Percentiles rank a stretch among this genome's conserved stretches.
Conservation (phyloP, 345 rosid species). For the Durio zibethinus region DNA sequence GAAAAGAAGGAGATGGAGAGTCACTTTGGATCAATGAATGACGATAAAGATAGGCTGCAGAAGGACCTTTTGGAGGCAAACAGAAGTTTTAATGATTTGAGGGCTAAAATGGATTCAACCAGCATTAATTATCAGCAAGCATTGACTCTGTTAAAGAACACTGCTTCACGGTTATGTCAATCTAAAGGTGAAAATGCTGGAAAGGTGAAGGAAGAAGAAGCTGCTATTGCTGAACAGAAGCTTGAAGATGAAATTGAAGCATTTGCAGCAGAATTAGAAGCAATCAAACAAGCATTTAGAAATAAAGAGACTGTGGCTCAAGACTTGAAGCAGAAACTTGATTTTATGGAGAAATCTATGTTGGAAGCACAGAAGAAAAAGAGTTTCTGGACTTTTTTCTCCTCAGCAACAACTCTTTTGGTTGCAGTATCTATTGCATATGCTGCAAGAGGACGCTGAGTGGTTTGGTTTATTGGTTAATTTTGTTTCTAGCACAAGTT, state of each 20-base stretch:
- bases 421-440: slow-evolving; percentile 65
- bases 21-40: slow-evolving; percentile 24
- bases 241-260: slow-evolving; percentile 35
- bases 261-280: slow-evolving; percentile 41
- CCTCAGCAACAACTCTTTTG: slow-evolving; percentile 61
- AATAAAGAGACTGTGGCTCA: slow-evolving; percentile 44
- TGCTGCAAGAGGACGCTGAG: slow-evolving; percentile 48
- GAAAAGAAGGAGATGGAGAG: slow-evolving; percentile 36
- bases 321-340: slow-evolving; percentile 59
- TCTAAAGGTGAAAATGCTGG: slow-evolving; percentile 19
- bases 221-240: slow-evolving; percentile 15
- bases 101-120: slow-evolving; percentile 37
- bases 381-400: slow-evolving; percentile 55
- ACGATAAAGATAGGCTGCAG: slow-evolving; percentile 43
- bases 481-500: slow-evolving; percentile 1
- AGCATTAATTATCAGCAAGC: slow-evolving; percentile 33
- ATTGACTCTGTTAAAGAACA: slow-evolving; percentile 47
- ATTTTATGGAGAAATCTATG: slow-evolving; percentile 42
- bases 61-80: slow-evolving; percentile 40
- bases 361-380: slow-evolving; percentile 54
- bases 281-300: slow-evolving; percentile 51
- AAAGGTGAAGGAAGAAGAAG: slow-evolving; percentile 24
- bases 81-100: slow-evolving; percentile 29
- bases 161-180: slow-evolving; percentile 38
- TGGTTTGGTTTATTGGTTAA: background rate